Evolutionary conservation across 1,139 yeast genomes (phyloP).

Genomic region (Torulaspora globosa): DNA sequence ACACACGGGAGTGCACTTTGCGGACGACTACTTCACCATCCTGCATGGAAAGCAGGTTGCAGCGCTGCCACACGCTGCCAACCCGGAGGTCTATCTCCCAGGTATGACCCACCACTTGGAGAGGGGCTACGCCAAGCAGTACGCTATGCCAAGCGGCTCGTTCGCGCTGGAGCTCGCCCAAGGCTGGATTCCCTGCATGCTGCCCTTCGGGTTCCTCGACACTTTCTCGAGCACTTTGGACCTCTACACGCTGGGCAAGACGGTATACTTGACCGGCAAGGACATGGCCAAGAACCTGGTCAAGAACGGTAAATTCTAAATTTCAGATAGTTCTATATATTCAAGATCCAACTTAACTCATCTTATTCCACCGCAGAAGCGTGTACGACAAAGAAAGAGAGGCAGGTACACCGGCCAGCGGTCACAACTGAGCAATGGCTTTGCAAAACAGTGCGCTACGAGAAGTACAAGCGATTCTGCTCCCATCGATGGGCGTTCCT

Average conservation of each 20-base stretch:
- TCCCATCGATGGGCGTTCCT: slow-evolving; percentile 10
- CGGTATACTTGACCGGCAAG: slow-evolving; percentile 67
- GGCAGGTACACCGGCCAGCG: no score
- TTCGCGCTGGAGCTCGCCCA: slow-evolving; percentile 95
- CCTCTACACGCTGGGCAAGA: slow-evolving; percentile 59
- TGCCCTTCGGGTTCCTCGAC: slow-evolving; percentile 90
- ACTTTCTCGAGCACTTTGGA: slow-evolving; percentile 78
- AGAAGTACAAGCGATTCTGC: slow-evolving; percentile 14
- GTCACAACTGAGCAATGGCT: slow-evolving; percentile 2
- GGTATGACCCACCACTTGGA: slow-evolving; percentile 78
- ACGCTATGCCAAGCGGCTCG: slow-evolving; percentile 72
- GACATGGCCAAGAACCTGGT: slow-evolving; percentile 71
- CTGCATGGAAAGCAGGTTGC: slow-evolving; percentile 75
- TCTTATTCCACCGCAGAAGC: not conserved
- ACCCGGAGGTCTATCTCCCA: slow-evolving; percentile 65
- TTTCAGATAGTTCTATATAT: slow-evolving; percentile 5
- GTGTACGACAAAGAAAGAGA: not conserved
- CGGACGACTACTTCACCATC: slow-evolving; percentile 94
- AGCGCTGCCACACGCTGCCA: slow-evolving; percentile 56
- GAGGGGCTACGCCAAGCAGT: slow-evolving; percentile 77
- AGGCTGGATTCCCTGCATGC: slow-evolving; percentile 98
- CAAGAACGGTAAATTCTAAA: slow-evolving; percentile 44
- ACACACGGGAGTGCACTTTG: slow-evolving; percentile 91
- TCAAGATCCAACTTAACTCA: slow-evolving; percentile 2
- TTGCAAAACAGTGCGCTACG: slow-evolving; percentile 16